phyloP scores from a whole-genome alignment of 441 rosid species.

The Gossypium lobatum region DNA sequence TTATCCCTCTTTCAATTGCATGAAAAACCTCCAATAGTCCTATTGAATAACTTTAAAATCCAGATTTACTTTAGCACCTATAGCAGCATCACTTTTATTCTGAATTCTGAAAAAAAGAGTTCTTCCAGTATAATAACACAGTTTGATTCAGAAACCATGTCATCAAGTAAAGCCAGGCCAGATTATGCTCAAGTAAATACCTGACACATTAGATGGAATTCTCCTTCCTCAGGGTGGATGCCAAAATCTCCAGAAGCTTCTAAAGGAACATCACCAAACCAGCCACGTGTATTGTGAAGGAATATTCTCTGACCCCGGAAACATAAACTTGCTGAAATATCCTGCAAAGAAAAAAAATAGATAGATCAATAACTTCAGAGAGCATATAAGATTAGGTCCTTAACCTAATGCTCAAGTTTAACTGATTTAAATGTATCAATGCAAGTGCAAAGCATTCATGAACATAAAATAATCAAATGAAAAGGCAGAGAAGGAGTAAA shows the following conservation, averaged over 20 bases:
- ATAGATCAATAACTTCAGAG: conserved; percentile 8
- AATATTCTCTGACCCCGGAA: conserved; percentile 96
- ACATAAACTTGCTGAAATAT: conserved; percentile 73
- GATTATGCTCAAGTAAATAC: conserved; percentile 27
- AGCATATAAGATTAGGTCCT: not conserved
- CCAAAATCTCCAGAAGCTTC: conserved; percentile 99
- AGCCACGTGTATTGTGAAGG: conserved; percentile 89
- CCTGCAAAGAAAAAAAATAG: conserved; percentile 40
- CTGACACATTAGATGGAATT: conserved; percentile 99
- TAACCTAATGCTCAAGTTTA: not conserved
- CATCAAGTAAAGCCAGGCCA: not conserved
- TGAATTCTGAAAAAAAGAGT: not conserved
- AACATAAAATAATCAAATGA: not conserved
- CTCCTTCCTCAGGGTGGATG: conserved; percentile 97
- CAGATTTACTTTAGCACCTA: not conserved
- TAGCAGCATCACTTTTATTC: not conserved
- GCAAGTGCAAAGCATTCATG: not conserved
- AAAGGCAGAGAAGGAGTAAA: not conserved
- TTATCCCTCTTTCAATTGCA: conserved; percentile 1
- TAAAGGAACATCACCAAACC: conserved; percentile 92
- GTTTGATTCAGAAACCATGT: conserved; percentile 4
- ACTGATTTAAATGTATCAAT: not conserved
- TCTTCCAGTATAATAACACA: conserved; percentile 10
- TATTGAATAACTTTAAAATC: not conserved
- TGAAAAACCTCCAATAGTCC: not conserved